Base-by-base conservation (phyloP, 441 rosid genomes). In the Gossypium trilobum region DNA sequence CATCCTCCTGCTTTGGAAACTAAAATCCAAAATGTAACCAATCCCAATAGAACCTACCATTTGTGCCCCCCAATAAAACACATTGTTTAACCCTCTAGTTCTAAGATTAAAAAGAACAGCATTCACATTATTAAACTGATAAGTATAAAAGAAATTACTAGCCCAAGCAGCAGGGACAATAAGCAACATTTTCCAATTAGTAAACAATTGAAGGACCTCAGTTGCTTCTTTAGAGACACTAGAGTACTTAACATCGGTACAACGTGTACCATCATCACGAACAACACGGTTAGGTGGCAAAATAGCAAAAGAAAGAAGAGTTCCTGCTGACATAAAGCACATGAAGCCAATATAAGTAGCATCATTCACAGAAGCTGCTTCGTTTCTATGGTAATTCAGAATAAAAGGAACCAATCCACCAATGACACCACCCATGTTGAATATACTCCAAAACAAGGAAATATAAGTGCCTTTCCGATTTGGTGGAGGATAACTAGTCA, bases 351-450 rank as follows among this genome's bases (percentile, higher is more conserved):
- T 85, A 23, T 87, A 88, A 5, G 93, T 87, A 5, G 66, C 93
- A 17, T 88, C 89, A 20, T 85, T 88, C 0, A 88, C 91, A 1
- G 91, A 88, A 19, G 79, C 74, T 0, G 91, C 85, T 2, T 80
- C 74, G 6, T 2, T 65, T 2, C 88, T 75, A 4, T 80, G 61
- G 79, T 88, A 85, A 65, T 88, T 88, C 0, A 86, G 85, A 23
- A 83, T 22, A 73, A 93, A 91, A n/a, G 97, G 98, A 72, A 93
- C 91, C 2, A 93, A 81, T 0, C 98, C 96, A 0, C 98, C 96
- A 54, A 93, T 85, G 4, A 93, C 98, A 1, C 97, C 98, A 1
- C 96, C 98, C 86, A 86, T 85, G 68, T 93, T 93, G 83, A 93
- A 90, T 50, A 91, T 86, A 68, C 93, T 85, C 98, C 97, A 93